phyloP scores from a whole-genome alignment of 2,329 filamentous ascomycete genomes.

The Diplocarpon rosae region DNA sequence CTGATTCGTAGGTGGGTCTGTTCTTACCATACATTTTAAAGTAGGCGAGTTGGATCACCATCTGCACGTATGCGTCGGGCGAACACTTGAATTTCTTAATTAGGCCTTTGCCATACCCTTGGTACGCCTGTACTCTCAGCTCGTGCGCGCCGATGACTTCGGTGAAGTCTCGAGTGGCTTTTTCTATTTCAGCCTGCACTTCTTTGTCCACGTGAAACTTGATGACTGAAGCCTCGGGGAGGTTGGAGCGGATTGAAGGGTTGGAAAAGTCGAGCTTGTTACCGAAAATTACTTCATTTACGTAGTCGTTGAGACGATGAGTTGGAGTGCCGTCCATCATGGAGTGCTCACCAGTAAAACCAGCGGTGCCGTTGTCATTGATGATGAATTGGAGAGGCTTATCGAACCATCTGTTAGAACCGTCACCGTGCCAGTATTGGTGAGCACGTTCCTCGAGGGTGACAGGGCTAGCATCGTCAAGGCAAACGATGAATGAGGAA shows the following conservation, averaged over 20 bases:
- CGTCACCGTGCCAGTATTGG: constrained; percentile 98
- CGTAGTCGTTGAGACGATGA: constrained; percentile 89
- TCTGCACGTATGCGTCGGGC: constrained; percentile 94
- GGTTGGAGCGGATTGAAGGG: constrained; percentile 63
- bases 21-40: constrained; percentile 99
- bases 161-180: constrained; percentile 68
- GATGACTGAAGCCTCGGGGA: constrained; percentile 69
- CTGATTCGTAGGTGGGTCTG: constrained; percentile 94
- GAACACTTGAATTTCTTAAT: constrained; percentile 99
- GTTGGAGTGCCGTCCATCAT: constrained; percentile 99
- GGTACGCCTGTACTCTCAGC: constrained; percentile 87
- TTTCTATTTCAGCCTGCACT: constrained; percentile 66
- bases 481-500: constrained; percentile 80
- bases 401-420: constrained; percentile 92
- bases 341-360: constrained; percentile 96
- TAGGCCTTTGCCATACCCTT: constrained; percentile 93
- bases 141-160: constrained; percentile 79
- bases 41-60: constrained; percentile 97
- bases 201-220: constrained; percentile 68
- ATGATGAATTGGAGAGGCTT: constrained; percentile 97
- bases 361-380: constrained; percentile 94
- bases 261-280: constrained; percentile 88
- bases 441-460: constrained; percentile 92
- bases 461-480: constrained; percentile 83
- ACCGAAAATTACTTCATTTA: constrained; percentile 84